Percentiles rank a stretch among this genome's conserved stretches.
These are phyloP conservation scores for Sporothrix sp. DNA, from an alignment of 2,329 filamentous ascomycete species.

Conservation along the genomic window DNA sequence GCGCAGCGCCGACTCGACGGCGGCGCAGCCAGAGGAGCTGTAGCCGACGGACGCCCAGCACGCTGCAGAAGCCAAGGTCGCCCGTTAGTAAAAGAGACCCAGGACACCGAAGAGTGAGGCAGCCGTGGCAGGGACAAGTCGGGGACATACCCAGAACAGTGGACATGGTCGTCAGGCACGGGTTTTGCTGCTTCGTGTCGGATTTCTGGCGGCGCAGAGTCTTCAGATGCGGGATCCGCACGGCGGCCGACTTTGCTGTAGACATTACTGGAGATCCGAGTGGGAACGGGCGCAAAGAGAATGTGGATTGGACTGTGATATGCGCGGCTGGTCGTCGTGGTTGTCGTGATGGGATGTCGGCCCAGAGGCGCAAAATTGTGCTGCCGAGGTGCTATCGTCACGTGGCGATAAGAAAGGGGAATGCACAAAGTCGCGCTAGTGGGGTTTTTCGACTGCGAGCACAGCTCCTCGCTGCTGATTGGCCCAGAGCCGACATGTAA, in stretches of 20 bases:
- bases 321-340: neutral
- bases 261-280: neutral
- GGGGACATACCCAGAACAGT: conserved; percentile 41
- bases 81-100: too few species aligned
- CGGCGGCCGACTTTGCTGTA: conserved; percentile 30
- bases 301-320: conserved; percentile 24
- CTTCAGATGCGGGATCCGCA: conserved; percentile 49
- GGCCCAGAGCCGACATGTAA: conserved; percentile 13
- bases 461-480: too few species aligned
- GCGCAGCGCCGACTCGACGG: conserved; percentile 51
- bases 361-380: too few species aligned
- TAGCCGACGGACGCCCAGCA: conserved; percentile 78
- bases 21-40: conserved; percentile 48
- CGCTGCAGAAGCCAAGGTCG: too few species aligned
- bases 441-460: too few species aligned
- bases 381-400: too few species aligned
- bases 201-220: conserved; percentile 44
- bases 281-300: conserved; percentile 20
- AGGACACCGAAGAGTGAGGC: too few species aligned
- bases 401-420: neutral
- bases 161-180: conserved; percentile 48
- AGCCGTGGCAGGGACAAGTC: too few species aligned
- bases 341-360: too few species aligned
- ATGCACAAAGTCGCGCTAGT: neutral
- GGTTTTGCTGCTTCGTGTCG: conserved; percentile 39